A percentile compares a stretch with the other conserved stretches of the same genome.
Evolutionary conservation across 2,329 filamentous ascomycete species (phyloP).

Genomic region (Trichoderma hamatum): DNA sequence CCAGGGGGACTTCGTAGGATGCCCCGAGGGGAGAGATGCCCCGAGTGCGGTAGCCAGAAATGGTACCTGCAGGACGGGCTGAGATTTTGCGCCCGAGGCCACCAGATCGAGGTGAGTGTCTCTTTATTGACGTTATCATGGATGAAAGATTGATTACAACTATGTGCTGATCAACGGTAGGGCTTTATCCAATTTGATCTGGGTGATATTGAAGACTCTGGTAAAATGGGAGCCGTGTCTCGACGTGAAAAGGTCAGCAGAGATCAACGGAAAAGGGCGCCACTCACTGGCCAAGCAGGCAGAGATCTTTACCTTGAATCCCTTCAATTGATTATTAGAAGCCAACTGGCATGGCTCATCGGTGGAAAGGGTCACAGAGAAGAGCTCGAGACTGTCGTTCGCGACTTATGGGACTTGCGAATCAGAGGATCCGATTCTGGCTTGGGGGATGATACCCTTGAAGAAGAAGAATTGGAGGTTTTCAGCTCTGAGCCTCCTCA

Average conservation of each 20-base stretch:
- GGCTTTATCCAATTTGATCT: conserved; percentile 60
- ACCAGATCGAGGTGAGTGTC: conserved; percentile 70
- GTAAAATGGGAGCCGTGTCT: conserved; percentile 57
- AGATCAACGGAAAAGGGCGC: conserved; percentile 51
- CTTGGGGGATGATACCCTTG: conserved; percentile 23
- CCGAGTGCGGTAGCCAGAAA: conserved; percentile 69
- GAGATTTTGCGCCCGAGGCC: conserved; percentile 78
- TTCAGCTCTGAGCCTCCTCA: conserved; percentile 46
- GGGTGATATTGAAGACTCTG: conserved; percentile 73
- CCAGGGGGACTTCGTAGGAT: conserved; percentile 53
- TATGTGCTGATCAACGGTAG: conserved; percentile 34
- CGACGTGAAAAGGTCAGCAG: conserved; percentile 61
- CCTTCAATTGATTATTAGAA: conserved; percentile 81
- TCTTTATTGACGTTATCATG: not conserved
- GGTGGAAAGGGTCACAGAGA: conserved; percentile 64
- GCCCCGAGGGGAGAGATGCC: conserved; percentile 56
- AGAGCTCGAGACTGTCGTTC: conserved; percentile 77
- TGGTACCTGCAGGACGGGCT: conserved; percentile 77
- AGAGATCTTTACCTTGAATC: conserved; percentile 80
- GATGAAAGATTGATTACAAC: not conserved
- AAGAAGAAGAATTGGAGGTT: conserved; percentile 39
- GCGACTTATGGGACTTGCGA: conserved; percentile 83
- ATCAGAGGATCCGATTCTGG: conserved; percentile 49
- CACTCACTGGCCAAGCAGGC: conserved; percentile 66
- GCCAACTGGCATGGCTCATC: conserved; percentile 77